These are phyloP conservation scores for Pontederia paniculata DNA, from an alignment of 176 grass and related monocot genomes.

Conservation along the genomic window DNA sequence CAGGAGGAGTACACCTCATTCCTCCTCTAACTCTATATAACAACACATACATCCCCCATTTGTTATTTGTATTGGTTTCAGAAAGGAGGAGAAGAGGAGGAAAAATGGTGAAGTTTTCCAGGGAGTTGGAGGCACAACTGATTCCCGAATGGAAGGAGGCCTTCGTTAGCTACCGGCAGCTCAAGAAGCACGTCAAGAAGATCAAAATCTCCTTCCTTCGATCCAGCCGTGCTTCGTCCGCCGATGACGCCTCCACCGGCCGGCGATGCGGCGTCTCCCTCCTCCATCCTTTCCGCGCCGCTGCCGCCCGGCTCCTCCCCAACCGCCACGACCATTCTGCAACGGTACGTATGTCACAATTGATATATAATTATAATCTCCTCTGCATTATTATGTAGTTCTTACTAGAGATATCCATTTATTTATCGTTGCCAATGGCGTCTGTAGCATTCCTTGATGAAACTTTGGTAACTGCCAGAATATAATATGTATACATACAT, in stretches of 20 bases:
- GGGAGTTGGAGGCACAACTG: constrained; percentile 62
- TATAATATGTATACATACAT: no score
- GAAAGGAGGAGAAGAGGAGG: background rate
- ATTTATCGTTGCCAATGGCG: no score
- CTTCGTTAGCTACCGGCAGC: constrained; percentile 34
- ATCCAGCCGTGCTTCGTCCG: background rate
- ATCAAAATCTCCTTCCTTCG: constrained; percentile 22
- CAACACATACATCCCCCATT: no score
- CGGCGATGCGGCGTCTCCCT: constrained; percentile 13
- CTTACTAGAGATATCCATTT: no score
- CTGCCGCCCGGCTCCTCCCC: constrained; percentile 13
- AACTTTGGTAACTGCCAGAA: no score
- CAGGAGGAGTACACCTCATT: no score
- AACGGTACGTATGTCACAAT: background rate
- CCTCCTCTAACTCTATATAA: no score
- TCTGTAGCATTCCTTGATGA: no score
- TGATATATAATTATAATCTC: background rate
- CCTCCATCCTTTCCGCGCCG: constrained; percentile 14
- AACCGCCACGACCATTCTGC: background rate
- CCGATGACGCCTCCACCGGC: background rate
- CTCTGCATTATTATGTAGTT: constrained; percentile 4
- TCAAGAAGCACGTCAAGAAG: constrained; percentile 43
- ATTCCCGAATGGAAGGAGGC: constrained; percentile 44
- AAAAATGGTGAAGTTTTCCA: constrained; percentile 87
- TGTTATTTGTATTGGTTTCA: no score